Evolutionary conservation across 179 eudicot species (phyloP), one percentile per base, ranked within the genome.

Genomic region (Amaranthus tricolor): DNA sequence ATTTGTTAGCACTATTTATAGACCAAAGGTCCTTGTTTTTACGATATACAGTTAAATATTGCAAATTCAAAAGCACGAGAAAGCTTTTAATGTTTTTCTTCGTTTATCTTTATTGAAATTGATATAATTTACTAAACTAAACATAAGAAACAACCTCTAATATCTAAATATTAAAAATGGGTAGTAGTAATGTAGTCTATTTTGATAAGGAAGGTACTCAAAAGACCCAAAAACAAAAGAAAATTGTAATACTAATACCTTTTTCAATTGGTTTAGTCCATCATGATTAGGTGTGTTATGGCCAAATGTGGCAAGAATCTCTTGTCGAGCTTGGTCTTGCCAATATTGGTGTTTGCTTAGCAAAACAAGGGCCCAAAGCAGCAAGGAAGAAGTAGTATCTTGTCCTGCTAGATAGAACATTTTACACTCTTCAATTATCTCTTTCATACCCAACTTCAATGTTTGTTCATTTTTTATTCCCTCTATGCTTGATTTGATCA

Each of bases 371-470:
- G 77, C 52, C 80, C 83, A 74, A 5, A 62, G 80, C 5, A 82
- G 11, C 51, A 82, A 60, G 0, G 59, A 65, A 0, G 85, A 76
- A 13, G 78, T 79, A 3, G 85, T 75, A 6, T 82, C 85, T 68
- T 76, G 77, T 44, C 82, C 84, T 31, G 82, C 84, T 1, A 75
- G 1, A 49, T 78, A 78, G 11, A 82, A 82, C 8, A 76, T n/a
- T 61, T 82, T 82, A 31, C 85, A 79, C 68, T 82, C 85, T 63
- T 83, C 83, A 45, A 78, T 54, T 44, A 76, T 74, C 7, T 82
- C 83, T 67, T 77, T 54, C 45, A 83, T 50, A 55, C 80, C 55
- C 75, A 80, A 62, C 61, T 81, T 80, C 24, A 64, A 44, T 71
- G 72, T 55, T 69, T 44, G 3, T 70, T 56, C 9, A 16, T 64